phyloP scores from a whole-genome alignment of 805 yeast species.

The Cyberlindnera subsufficiens region DNA sequence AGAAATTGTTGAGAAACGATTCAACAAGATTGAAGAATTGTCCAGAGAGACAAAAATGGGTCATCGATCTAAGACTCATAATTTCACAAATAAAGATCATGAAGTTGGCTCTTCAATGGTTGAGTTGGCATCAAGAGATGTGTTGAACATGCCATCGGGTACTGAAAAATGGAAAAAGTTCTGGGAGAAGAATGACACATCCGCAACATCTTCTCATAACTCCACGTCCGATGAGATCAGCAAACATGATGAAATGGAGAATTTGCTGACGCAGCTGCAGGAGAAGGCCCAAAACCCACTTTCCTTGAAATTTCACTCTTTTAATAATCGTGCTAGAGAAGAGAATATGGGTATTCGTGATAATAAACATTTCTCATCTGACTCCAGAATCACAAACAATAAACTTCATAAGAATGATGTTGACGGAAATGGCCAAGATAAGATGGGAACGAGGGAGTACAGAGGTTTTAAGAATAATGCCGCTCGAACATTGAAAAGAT shows the following conservation, averaged over 20 bases:
- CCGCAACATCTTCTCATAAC: constrained; percentile 10
- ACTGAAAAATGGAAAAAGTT: constrained; percentile 38
- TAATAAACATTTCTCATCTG: constrained; percentile 72
- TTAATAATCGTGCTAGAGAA: constrained; percentile 84
- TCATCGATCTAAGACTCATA: constrained; percentile 36
- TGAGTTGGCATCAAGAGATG: constrained; percentile 68
- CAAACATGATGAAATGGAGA: constrained; percentile 18
- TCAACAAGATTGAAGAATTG: constrained; percentile 34
- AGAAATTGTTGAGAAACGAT: constrained; percentile 75
- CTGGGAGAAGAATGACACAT: constrained; percentile 3
- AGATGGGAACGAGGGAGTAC: constrained; percentile 41
- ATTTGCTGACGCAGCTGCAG: constrained; percentile 18
- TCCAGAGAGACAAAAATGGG: constrained; percentile 25
- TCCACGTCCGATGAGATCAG: constrained; percentile 20
- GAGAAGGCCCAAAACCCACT: constrained; percentile 16
- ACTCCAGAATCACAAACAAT: constrained; percentile 70
- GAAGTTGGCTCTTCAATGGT: constrained; percentile 57
- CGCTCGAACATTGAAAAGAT: constrained; percentile 46
- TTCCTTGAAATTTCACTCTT: constrained; percentile 41
- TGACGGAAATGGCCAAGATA: constrained; percentile 69
- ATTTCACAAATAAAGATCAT: constrained; percentile 29
- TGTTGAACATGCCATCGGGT: constrained; percentile 46
- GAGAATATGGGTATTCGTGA: constrained; percentile 84
- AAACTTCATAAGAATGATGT: constrained; percentile 67
- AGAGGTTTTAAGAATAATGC: constrained; percentile 47